Base-by-base conservation (phyloP, 2,329 filamentous ascomycete species). In the Talaromyces albobiverticillius region DNA sequence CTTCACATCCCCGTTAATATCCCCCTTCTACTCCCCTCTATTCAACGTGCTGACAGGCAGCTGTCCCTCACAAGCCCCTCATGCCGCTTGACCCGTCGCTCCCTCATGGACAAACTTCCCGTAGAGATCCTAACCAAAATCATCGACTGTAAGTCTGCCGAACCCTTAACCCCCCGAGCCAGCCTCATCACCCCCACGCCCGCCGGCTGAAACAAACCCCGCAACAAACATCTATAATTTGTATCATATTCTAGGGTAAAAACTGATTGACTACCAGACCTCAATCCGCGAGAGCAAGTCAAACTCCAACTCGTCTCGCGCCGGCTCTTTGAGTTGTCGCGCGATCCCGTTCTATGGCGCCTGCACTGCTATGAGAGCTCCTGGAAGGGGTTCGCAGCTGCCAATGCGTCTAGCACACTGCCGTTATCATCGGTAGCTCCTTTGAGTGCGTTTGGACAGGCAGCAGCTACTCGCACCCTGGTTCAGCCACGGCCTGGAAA, bases 261-360 rank as follows among this genome's bases (percentile, higher is more conserved):
- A 26, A 8, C 36, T 43, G 16, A 36, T 43, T 25, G 14, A 20
- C 14, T 50, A 43, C 36, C 55, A 88, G 85, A 80, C 64, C 81
- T 91, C 58, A 77, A 82, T n/a, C 79, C 84, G 14, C 64, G 67
- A 40, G 82, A 90, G 59, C 79, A 92, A 56, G 82, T 87, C 54
- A 79, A 71, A 53, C 75, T 93, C 31, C 89, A 92, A 71, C 79
- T 82, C 18, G 83, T 90, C 11, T 93, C 84, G 23, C 83, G 78
- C 59, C 79, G 78, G 42, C 82, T 93, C 55, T 79, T 86, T 25
- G 71, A 76, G 26, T 76, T 94, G 40, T 86, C 83, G 36, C 85
- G 90, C 54, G 90, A 95, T 66, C 82, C 88, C 62, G 81, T 78
- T 36, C 76, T 93, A 32, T 96, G 92, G 92, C 87, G 87, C 58